Conservation (phyloP, 2,329 filamentous ascomycete genomes). For the Diplocarpon mali region DNA sequence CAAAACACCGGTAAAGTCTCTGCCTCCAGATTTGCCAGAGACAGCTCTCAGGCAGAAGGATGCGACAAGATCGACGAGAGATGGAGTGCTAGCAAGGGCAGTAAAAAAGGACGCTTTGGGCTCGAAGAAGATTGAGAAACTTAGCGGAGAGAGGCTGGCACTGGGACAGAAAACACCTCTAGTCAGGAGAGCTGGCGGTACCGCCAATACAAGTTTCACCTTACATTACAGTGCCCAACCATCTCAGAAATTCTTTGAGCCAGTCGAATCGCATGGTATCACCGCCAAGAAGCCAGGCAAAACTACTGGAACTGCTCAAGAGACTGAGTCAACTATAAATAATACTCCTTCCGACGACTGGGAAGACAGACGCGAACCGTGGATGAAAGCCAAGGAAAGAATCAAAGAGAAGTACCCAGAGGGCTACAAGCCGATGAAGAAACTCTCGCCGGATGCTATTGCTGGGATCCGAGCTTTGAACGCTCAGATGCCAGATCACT, state of each 20-base stretch:
- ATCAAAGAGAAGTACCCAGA: slow-evolving; percentile 69
- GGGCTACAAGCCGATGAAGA: slow-evolving; percentile 74
- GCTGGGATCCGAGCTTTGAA: slow-evolving; percentile 82
- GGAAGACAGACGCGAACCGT: slow-evolving; percentile 36
- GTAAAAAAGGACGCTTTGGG: too few species aligned
- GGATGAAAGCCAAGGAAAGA: slow-evolving; percentile 67
- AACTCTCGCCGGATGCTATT: slow-evolving; percentile 81
- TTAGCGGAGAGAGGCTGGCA: neutral
- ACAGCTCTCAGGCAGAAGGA: neutral
- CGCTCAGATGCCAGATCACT: slow-evolving; percentile 62
- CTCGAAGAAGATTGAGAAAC: too few species aligned
- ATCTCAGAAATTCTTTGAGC: neutral
- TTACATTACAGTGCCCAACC: slow-evolving; percentile 8
- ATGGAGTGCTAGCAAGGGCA: neutral
- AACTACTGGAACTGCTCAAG: too few species aligned
- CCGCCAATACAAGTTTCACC: slow-evolving; percentile 3
- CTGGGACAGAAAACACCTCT: neutral
- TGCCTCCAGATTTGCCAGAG: slow-evolving; percentile 5
- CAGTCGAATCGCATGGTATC: neutral
- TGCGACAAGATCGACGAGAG: neutral
- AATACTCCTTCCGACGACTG: slow-evolving; percentile 5
- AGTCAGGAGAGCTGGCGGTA: neutral
- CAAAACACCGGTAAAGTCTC: slow-evolving; percentile 5
- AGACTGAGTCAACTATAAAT: too few species aligned
- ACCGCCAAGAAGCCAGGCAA: neutral